phyloP scores from a whole-genome alignment of 306 rosid genomes.

The Trifolium dubium region DNA sequence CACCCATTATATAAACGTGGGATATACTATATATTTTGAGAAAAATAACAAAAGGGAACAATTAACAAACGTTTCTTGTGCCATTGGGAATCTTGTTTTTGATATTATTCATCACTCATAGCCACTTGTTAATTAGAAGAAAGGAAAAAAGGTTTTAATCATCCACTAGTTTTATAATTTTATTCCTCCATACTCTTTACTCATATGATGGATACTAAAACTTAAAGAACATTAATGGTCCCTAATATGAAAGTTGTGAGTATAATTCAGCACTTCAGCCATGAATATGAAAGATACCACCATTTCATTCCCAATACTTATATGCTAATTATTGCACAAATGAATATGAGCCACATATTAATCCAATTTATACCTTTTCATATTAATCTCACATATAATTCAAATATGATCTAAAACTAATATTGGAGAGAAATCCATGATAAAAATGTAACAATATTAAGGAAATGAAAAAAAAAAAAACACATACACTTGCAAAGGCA shows the following conservation, averaged over 20 bases:
- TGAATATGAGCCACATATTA: neutral
- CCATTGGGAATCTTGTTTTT: neutral
- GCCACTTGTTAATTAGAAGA: too few species aligned
- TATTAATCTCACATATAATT: too few species aligned
- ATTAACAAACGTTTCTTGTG: neutral
- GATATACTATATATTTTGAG: too few species aligned
- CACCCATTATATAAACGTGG: too few species aligned
- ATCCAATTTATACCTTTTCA: neutral
- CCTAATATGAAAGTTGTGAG: conserved; percentile 1
- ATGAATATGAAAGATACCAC: neutral
- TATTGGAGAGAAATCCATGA: neutral
- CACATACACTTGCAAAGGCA: neutral
- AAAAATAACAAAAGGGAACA: neutral
- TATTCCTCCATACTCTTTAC: neutral
- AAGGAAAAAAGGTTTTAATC: too few species aligned
- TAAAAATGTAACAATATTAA: neutral
- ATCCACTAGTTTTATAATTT: neutral
- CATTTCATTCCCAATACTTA: neutral
- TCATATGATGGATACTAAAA: conserved; percentile 20
- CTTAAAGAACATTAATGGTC: conserved; percentile 2
- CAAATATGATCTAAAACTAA: neutral
- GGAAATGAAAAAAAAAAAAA: neutral
- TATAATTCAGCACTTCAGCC: neutral
- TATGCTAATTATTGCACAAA: neutral
- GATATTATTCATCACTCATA: neutral